Percentiles rank a stretch among this genome's conserved stretches.
Evolutionary conservation across 78 protist species (phyloP).

Genomic region (Acrasis kona): DNA sequence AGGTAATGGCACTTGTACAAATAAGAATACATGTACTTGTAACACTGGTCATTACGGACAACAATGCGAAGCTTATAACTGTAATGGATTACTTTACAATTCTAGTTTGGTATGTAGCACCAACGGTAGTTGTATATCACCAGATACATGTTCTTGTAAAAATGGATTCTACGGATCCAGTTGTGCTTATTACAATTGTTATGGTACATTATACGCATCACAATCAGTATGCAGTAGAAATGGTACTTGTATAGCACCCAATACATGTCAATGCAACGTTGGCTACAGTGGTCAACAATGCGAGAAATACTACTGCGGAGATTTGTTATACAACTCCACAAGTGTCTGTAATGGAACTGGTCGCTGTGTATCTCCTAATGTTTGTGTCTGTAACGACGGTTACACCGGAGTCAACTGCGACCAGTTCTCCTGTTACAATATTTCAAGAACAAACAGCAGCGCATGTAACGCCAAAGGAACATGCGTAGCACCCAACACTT

Average conservation of each 20-base stretch:
- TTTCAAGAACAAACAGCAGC: not conserved
- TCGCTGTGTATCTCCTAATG: not conserved
- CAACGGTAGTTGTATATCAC: not conserved
- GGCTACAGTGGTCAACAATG: not conserved
- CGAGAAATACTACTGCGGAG: not conserved
- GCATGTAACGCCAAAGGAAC: not conserved
- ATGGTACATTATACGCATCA: not conserved
- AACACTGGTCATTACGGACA: not conserved
- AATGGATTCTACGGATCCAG: not conserved
- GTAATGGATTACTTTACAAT: not conserved
- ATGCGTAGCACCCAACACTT: not conserved
- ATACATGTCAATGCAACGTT: not conserved
- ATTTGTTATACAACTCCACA: not conserved
- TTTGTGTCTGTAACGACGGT: not conserved
- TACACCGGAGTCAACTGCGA: not conserved
- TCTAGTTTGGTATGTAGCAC: not conserved
- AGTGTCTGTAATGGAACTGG: not conserved
- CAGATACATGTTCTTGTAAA: not conserved
- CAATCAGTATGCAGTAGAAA: not conserved
- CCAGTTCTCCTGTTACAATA: not conserved
- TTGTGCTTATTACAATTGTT: not conserved
- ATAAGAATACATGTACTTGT: not conserved
- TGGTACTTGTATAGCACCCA: not conserved
- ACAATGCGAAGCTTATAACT: not conserved
- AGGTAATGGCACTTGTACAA: not conserved